Conservation (phyloP, 2,329 filamentous ascomycete genomes). For the Gnomoniopsis sp. region DNA sequence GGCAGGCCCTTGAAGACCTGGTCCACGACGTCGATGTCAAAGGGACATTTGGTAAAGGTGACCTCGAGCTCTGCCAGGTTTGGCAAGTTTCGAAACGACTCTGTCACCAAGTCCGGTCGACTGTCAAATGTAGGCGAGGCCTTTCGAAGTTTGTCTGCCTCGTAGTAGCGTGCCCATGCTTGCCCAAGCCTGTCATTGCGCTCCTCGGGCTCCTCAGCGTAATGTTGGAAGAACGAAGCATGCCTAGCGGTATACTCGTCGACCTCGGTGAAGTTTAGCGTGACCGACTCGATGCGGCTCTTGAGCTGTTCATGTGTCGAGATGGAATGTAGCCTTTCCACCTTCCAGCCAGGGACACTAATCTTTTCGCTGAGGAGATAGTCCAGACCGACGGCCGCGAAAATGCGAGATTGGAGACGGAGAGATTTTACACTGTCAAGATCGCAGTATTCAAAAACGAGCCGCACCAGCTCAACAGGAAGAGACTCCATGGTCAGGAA, state of each 20-base stretch:
- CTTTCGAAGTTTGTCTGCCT: slow-evolving; percentile 32
- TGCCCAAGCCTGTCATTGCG: slow-evolving; percentile 31
- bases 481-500: slow-evolving; percentile 23
- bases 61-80: slow-evolving; percentile 38
- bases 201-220: slow-evolving; percentile 34
- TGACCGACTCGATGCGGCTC: slow-evolving; percentile 38
- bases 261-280: slow-evolving; percentile 42
- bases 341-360: slow-evolving; percentile 39
- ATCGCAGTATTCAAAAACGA: slow-evolving; percentile 41
- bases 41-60: slow-evolving; percentile 38
- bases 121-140: slow-evolving; percentile 33
- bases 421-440: slow-evolving; percentile 35
- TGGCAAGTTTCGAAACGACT: slow-evolving; percentile 36
- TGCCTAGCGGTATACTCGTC: slow-evolving; percentile 38
- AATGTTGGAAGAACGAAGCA: slow-evolving; percentile 33
- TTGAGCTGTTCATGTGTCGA: slow-evolving; percentile 40
- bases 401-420: slow-evolving; percentile 34
- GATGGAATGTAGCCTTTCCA: slow-evolving; percentile 40
- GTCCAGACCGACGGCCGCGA: slow-evolving; percentile 40
- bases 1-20: slow-evolving; percentile 34
- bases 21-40: slow-evolving; percentile 34
- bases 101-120: slow-evolving; percentile 32
- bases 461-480: slow-evolving; percentile 37
- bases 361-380: slow-evolving; percentile 40
- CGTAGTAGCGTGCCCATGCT: slow-evolving; percentile 35